Evolutionary conservation across 2,329 filamentous ascomycete genomes (phyloP).

Genomic region (Trichoderma semiorbis): DNA sequence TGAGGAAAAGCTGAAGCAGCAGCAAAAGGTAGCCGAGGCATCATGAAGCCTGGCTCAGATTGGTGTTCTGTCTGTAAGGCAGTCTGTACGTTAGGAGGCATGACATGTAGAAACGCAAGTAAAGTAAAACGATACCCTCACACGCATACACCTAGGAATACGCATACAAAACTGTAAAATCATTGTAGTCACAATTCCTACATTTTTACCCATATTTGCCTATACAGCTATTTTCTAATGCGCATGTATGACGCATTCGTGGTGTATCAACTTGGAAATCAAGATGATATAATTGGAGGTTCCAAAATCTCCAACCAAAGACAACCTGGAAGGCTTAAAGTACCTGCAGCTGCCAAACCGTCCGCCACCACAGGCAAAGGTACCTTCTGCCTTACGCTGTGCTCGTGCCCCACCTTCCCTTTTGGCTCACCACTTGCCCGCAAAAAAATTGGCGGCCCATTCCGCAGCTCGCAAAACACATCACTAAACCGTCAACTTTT

Average conservation of each 20-base stretch:
- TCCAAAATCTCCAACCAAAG: background rate
- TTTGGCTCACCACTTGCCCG: slow-evolving; percentile 15
- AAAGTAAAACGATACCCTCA: slow-evolving; percentile 8
- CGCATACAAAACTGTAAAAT: background rate
- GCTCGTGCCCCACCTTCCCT: slow-evolving; percentile 20
- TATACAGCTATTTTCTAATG: background rate
- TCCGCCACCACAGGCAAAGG: background rate
- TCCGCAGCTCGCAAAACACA: slow-evolving; percentile 11
- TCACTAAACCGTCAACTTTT: slow-evolving; percentile 1
- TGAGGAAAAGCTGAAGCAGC: slow-evolving; percentile 70
- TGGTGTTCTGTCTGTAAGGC: background rate
- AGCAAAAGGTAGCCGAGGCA: slow-evolving; percentile 5
- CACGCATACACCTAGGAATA: background rate
- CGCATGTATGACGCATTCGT: background rate
- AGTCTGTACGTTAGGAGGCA: slow-evolving; percentile 5
- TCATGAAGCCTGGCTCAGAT: background rate
- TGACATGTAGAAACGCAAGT: background rate
- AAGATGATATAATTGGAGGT: background rate
- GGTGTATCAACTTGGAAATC: background rate
- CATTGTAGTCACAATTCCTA: background rate
- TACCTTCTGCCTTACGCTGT: background rate
- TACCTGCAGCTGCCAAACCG: slow-evolving; percentile 2
- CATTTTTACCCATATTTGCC: background rate
- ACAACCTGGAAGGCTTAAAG: slow-evolving; percentile 34
- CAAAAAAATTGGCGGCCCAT: slow-evolving; percentile 23